These are phyloP conservation scores for Dipteronia dyeriana DNA, from an alignment of 345 rosid species.

Conservation along the genomic window DNA sequence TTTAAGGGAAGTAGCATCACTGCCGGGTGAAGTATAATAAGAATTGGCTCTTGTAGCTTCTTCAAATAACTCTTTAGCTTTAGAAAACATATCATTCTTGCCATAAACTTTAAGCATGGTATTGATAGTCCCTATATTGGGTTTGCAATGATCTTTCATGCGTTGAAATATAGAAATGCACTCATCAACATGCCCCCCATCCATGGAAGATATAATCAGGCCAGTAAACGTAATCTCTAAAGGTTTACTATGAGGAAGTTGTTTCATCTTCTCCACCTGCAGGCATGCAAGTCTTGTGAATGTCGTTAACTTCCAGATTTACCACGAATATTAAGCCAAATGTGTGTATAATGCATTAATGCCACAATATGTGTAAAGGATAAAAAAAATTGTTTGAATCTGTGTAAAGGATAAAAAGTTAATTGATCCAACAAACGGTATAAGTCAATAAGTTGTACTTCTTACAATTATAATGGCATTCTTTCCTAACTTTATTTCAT, in stretches of 20 bases:
- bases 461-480: too few relatives aligned
- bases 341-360: neutral
- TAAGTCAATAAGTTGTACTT: too few relatives aligned
- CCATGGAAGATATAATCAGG: constrained; percentile 67
- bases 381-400: too few relatives aligned
- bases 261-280: constrained; percentile 74
- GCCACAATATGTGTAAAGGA: too few relatives aligned
- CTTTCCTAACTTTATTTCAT: neutral
- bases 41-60: constrained; percentile 40
- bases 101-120: constrained; percentile 80
- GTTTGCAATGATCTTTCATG: constrained; percentile 69
- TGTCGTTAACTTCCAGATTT: neutral
- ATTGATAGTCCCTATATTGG: constrained; percentile 87
- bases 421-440: neutral
- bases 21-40: constrained; percentile 12
- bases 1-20: constrained; percentile 24
- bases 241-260: constrained; percentile 60
- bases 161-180: constrained; percentile 66
- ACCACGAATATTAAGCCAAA: neutral
- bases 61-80: constrained; percentile 82
- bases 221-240: constrained; percentile 85
- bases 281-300: constrained; percentile 7
- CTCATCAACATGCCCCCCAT: constrained; percentile 74
- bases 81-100: constrained; percentile 74
- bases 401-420: neutral